Conservation (phyloP, 2,329 filamentous ascomycete genomes). For the Ceratocystis diversiconidia region DNA sequence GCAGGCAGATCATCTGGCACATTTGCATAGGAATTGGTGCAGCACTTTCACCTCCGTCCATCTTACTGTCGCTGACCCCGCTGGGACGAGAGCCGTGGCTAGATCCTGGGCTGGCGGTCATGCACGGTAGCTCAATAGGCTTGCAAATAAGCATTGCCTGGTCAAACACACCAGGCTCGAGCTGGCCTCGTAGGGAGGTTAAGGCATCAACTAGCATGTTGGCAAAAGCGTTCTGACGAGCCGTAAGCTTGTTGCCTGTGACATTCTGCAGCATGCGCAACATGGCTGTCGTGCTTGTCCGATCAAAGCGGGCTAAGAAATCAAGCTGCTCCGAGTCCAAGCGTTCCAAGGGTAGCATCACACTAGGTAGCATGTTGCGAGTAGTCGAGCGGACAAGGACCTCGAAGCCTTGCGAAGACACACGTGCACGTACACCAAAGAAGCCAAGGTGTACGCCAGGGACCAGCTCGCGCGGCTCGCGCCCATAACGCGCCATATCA, state of each 20-base stretch:
- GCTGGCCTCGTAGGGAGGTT: conserved; percentile 28
- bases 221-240: conserved; percentile 32
- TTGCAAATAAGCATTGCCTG: conserved; percentile 33
- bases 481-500: conserved; percentile 48
- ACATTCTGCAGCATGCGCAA: conserved; percentile 27
- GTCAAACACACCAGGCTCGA: conserved; percentile 33
- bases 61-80: background rate
- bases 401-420: conserved; percentile 44
- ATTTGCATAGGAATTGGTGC: background rate
- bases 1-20: conserved; percentile 38
- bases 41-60: background rate
- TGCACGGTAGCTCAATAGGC: conserved; percentile 31
- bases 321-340: conserved; percentile 42
- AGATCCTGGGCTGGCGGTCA: background rate
- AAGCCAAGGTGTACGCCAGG: conserved; percentile 44
- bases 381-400: conserved; percentile 43
- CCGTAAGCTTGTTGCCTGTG: conserved; percentile 26
- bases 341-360: conserved; percentile 37
- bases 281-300: conserved; percentile 29
- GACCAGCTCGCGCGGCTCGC: conserved; percentile 32
- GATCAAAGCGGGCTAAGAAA: conserved; percentile 38
- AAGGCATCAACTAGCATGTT: conserved; percentile 32
- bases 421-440: conserved; percentile 41
- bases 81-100: background rate
- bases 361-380: conserved; percentile 46